These are phyloP conservation scores for Apiospora marii DNA, from an alignment of 2,329 filamentous ascomycete genomes.

Conservation along the genomic window DNA sequence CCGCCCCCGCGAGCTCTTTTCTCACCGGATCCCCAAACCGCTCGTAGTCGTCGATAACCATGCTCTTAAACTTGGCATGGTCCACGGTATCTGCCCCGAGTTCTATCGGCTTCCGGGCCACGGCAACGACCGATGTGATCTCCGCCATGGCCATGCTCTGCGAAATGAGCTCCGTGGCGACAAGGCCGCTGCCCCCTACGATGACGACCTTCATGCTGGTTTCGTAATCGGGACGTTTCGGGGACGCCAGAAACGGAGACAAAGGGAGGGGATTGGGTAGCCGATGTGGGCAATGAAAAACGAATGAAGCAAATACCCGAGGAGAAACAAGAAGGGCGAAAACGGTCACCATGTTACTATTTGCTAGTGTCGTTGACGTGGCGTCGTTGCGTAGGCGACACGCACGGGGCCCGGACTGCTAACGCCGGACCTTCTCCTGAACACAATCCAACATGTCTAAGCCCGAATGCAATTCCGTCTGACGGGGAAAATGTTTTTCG, in stretches of 20 bases:
- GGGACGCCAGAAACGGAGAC: too few relatives aligned
- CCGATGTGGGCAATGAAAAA: background rate
- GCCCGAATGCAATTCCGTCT: too few relatives aligned
- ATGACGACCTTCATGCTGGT: conserved; percentile 52
- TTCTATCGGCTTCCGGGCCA: conserved; percentile 48
- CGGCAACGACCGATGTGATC: conserved; percentile 50
- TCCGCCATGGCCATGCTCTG: conserved; percentile 46
- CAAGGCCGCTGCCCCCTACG: conserved; percentile 50
- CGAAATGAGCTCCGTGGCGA: conserved; percentile 52
- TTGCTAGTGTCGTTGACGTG: background rate
- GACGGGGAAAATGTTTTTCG: too few relatives aligned
- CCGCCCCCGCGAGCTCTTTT: conserved; percentile 48
- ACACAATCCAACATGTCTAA: too few relatives aligned
- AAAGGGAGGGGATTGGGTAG: too few relatives aligned
- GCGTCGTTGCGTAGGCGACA: background rate
- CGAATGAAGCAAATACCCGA: background rate
- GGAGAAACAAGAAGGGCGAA: too few relatives aligned
- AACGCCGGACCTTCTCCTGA: background rate
- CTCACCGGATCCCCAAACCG: conserved; percentile 50
- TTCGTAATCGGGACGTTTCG: background rate
- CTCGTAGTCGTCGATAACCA: conserved; percentile 49
- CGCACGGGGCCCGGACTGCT: background rate
- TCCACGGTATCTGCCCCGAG: conserved; percentile 33
- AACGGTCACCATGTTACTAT: background rate
- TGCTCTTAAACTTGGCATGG: conserved; percentile 47